Evolutionary conservation across 768 basidiomycete species (phyloP), one percentile per base, ranked within the genome.

Genomic region (Kwoniella heveanensis): DNA sequence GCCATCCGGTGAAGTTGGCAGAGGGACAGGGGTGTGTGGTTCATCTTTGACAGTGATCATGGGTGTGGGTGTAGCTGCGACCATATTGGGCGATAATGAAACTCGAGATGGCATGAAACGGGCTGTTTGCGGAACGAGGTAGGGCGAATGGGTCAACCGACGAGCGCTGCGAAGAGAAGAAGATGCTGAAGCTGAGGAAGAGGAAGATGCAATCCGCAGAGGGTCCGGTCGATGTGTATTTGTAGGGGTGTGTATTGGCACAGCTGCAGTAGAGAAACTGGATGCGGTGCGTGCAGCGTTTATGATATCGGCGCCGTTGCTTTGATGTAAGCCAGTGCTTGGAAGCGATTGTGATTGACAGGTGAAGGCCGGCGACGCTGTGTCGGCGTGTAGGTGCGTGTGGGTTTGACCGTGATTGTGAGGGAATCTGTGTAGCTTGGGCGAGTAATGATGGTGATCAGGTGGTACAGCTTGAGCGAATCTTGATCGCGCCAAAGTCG

Each of bases 171-270:
- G 49, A 17, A 52, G 13, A n/a, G 50, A 60, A 24, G 52, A 54
- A 17, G 59, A 13, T 9, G 60, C 9, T 30, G 60, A 62, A 54
- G 52, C 21, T 54, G 60, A 54, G 2, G 52, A 44, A 0, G 59
- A 26, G 46, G 60, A 46, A 21, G 60, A 54, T 7, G 22, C 24
- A 13, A 56, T 46, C 10, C 54, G 47, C 37, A 62, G 47, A 7
- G 61, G 61, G 5, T 49, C 48, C 3, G 61, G 61, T 62, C 61
- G 21, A 54, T 62, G 53, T 39, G 49, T 53, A 32, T 53, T 17
- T 21, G 32, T 6, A 32, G 32, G 32, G 5, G 32, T 32, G 13
- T 13, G 32, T 5, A 32, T 32, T 13, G 32, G 32, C 7, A 22
- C 27, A 7, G 29, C 32, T 37, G 19, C 21, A 26, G 22, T 50